Percentiles rank a stretch among this genome's conserved stretches.
These are phyloP conservation scores for Trapa bicornis DNA, from an alignment of 345 rosid genomes.

Conservation along the genomic window DNA sequence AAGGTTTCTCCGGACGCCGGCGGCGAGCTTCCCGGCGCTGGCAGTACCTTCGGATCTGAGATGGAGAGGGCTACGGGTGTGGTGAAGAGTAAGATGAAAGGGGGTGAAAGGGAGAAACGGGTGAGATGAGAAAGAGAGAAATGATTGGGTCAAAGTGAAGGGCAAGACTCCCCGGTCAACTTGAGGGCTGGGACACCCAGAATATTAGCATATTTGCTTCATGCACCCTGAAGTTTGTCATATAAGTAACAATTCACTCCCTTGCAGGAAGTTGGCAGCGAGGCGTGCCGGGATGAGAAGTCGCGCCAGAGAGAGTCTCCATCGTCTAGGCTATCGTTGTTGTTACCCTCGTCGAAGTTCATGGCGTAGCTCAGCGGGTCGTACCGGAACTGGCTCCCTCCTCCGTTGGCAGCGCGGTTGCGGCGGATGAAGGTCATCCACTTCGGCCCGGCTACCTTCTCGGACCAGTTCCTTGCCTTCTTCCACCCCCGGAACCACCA, in stretches of 20 bases:
- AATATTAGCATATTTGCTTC: no score
- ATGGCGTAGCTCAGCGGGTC: conserved; percentile 9
- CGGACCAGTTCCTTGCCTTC: conserved; percentile 6
- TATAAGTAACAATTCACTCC: no score
- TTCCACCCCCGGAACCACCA: conserved; percentile 9
- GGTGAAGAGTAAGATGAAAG: neutral
- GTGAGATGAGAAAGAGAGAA: neutral
- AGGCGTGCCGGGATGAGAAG: conserved; percentile 5
- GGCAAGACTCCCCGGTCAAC: no score
- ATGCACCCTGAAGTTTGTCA: no score
- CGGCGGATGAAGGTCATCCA: conserved; percentile 7
- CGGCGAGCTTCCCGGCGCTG: neutral
- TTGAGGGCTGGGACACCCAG: no score
- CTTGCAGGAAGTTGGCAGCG: neutral
- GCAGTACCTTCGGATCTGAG: conserved; percentile 1
- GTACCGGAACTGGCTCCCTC: conserved; percentile 3
- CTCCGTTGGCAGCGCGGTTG: neutral
- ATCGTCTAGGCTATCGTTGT: neutral
- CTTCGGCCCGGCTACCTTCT: conserved; percentile 6
- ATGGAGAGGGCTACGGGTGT: neutral
- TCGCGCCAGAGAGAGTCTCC: neutral
- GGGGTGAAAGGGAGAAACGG: neutral
- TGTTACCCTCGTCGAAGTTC: conserved; percentile 7
- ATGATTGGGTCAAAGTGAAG: neutral
- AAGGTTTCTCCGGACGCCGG: neutral